A percentile compares a stretch with the other conserved stretches of the same genome.
Evolutionary conservation across 2,329 filamentous ascomycete species (phyloP).

Genomic region (Sporothrix variecibatus): DNA sequence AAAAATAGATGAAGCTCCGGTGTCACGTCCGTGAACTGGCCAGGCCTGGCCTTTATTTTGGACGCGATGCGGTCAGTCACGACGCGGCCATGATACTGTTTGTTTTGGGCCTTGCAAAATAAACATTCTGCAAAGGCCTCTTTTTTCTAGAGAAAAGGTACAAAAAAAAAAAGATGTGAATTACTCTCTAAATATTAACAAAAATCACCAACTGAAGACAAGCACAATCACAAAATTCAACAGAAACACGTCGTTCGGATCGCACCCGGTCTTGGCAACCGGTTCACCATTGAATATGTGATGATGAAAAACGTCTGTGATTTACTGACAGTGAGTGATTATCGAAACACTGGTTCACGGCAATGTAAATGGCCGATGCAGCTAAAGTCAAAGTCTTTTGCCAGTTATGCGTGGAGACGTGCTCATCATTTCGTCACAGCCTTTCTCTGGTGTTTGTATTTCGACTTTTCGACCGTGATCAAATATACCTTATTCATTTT

Average conservation of each 20-base stretch:
- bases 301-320: background rate
- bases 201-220: background rate
- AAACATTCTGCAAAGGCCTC: no score
- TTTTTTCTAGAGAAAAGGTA: background rate
- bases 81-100: background rate
- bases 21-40: slow-evolving; percentile 10
- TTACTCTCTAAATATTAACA: background rate
- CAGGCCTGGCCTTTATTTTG: background rate
- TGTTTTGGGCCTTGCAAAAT: background rate
- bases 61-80: background rate
- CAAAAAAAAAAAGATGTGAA: background rate
- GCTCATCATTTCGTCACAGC: slow-evolving; percentile 2
- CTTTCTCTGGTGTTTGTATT: background rate
- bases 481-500: background rate
- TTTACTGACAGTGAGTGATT: background rate
- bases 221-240: background rate
- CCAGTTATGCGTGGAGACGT: background rate
- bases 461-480: background rate
- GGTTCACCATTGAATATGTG: background rate
- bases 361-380: background rate
- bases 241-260: slow-evolving; percentile 10
- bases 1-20: slow-evolving; percentile 9
- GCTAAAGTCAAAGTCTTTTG: background rate
- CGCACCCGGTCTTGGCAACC: background rate
- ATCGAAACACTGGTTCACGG: background rate